Evolutionary conservation across 2,329 filamentous ascomycete species (phyloP).

Genomic region (Trichoderma guizhouense): DNA sequence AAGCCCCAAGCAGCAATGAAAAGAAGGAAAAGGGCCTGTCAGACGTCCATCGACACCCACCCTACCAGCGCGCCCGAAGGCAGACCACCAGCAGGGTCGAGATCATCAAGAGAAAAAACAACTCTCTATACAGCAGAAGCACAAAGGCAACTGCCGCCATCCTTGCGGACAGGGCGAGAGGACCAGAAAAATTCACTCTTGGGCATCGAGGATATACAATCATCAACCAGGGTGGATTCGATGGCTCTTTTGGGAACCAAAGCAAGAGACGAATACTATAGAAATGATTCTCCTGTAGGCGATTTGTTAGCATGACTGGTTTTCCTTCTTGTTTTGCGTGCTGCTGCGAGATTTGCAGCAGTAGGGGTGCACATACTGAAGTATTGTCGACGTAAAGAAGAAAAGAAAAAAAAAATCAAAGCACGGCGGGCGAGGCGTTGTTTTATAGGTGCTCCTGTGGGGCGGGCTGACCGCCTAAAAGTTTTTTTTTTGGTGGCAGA

Average conservation of each 20-base stretch:
- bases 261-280: conserved; percentile 95
- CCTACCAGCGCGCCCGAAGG: conserved; percentile 73
- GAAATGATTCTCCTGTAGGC: conserved; percentile 81
- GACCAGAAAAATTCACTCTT: conserved; percentile 72
- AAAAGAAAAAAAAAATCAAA: conserved; percentile 43
- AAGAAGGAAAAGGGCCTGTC: conserved; percentile 65
- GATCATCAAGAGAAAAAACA: conserved; percentile 72
- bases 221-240: conserved; percentile 96
- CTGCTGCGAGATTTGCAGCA: not conserved
- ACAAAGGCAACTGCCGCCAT: conserved; percentile 45
- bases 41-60: conserved; percentile 87
- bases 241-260: conserved; percentile 89
- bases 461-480: conserved; percentile 21
- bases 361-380: conserved; percentile 46
- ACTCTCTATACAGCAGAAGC: conserved; percentile 69
- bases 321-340: not conserved
- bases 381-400: conserved; percentile 62
- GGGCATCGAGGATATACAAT: conserved; percentile 79
- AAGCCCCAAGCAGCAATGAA: conserved; percentile 53
- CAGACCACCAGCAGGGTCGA: conserved; percentile 70
- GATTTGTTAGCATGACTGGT: conserved; percentile 24
- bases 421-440: conserved; percentile 25
- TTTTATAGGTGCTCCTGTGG: conserved; percentile 30
- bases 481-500: conserved; percentile 24
- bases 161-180: conserved; percentile 61